phyloP scores from a whole-genome alignment of 345 rosid genomes.

The Linum tenue region DNA sequence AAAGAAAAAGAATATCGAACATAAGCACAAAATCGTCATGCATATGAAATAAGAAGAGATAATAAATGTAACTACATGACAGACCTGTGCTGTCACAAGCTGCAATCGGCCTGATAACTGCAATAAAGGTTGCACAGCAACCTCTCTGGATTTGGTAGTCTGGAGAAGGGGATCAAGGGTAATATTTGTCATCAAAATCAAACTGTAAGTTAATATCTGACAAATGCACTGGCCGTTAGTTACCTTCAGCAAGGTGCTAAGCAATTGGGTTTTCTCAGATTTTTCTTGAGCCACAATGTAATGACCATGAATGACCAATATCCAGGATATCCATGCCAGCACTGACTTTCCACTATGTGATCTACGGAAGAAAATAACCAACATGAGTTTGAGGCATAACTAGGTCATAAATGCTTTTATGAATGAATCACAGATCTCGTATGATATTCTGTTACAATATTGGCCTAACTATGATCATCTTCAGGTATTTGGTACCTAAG shows the following conservation, averaged over 20 bases:
- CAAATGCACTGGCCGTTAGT: not conserved
- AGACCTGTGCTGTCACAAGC: constrained; percentile 73
- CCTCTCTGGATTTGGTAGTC: constrained; percentile 53
- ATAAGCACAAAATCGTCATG: not conserved
- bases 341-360: constrained; percentile 39
- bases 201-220: no score
- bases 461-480: no score
- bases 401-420: not conserved
- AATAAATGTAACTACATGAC: constrained; percentile 8
- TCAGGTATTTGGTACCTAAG: no score
- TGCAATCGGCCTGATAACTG: constrained; percentile 79
- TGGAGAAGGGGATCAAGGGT: constrained; percentile 20
- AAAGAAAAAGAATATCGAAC: constrained; percentile 1
- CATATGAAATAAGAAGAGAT: not conserved
- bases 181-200: not conserved
- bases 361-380: constrained; percentile 36
- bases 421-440: no score
- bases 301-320: constrained; percentile 63
- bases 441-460: no score
- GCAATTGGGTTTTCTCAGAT: constrained; percentile 21
- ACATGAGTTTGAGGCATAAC: constrained; percentile 1
- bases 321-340: constrained; percentile 71
- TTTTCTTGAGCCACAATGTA: constrained; percentile 45
- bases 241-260: constrained; percentile 61
- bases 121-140: constrained; percentile 52